phyloP scores from a whole-genome alignment of 2,329 filamentous ascomycete species.

The Albifimbria verrucaria region DNA sequence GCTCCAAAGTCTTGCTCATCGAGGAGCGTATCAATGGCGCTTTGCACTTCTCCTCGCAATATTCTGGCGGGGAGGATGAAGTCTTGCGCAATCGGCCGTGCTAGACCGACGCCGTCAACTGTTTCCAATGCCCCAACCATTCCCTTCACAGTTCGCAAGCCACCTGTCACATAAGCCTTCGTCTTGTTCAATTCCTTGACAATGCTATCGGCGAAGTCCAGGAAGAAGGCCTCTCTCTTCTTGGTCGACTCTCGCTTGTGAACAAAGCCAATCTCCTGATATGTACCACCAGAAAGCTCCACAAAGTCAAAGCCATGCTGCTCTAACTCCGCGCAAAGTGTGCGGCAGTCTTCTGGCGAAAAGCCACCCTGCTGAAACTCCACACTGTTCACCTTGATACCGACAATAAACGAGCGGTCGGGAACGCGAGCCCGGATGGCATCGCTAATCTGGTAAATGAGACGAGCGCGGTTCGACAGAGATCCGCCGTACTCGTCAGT shows the following conservation, averaged over 20 bases:
- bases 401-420: slow-evolving; percentile 36
- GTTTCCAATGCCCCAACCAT: slow-evolving; percentile 57
- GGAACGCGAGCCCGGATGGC: slow-evolving; percentile 28
- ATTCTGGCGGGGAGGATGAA: slow-evolving; percentile 23
- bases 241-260: slow-evolving; percentile 52
- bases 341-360: slow-evolving; percentile 46
- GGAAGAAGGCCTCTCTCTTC: slow-evolving; percentile 57
- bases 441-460: slow-evolving; percentile 42
- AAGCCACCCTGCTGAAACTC: slow-evolving; percentile 55
- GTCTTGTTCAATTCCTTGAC: slow-evolving; percentile 43
- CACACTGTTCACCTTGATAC: slow-evolving; percentile 56
- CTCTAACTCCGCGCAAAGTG: slow-evolving; percentile 46
- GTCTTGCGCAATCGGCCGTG: slow-evolving; percentile 24
- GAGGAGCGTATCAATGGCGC: slow-evolving; percentile 43
- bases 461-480: slow-evolving; percentile 38
- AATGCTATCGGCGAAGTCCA: slow-evolving; percentile 57
- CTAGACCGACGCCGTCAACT: slow-evolving; percentile 60
- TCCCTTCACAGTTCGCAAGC: slow-evolving; percentile 49
- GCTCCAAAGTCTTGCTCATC: slow-evolving; percentile 49
- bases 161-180: slow-evolving; percentile 57
- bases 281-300: slow-evolving; percentile 59
- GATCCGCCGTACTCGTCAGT: slow-evolving; percentile 49
- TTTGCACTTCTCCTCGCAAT: slow-evolving; percentile 28
- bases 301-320: slow-evolving; percentile 52
- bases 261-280: slow-evolving; percentile 48